Conservation (phyloP, 2,329 filamentous ascomycete genomes). For the Madurella fahalii region DNA sequence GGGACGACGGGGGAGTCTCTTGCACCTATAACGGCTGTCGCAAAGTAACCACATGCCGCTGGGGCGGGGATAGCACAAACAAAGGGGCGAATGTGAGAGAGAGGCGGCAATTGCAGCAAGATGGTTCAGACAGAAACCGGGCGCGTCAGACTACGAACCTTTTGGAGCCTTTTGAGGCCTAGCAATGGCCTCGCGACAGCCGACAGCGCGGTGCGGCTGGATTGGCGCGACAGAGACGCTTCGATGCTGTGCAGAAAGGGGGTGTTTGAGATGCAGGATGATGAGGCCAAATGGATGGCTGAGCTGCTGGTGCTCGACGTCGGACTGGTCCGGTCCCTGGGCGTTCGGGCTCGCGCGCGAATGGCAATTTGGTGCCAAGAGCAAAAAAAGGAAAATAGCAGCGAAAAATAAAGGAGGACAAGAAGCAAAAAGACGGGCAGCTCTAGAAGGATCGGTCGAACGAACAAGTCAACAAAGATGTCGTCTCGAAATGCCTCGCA, state of each 20-base stretch:
- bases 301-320: conserved; percentile 10
- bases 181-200: conserved; percentile 6
- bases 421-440: neutral
- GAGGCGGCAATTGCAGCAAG: conserved; percentile 5
- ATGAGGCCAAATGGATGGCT: conserved; percentile 25
- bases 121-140: conserved; percentile 17
- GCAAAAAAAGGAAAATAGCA: neutral
- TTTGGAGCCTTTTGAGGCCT: conserved; percentile 4
- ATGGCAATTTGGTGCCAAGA: neutral
- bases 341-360: conserved; percentile 8
- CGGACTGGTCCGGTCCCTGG: conserved; percentile 11
- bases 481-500: neutral
- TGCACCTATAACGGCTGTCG: neutral
- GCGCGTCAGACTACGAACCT: conserved; percentile 17
- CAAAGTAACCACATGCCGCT: neutral
- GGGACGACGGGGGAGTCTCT: neutral
- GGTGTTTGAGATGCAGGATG: conserved; percentile 22
- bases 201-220: conserved; percentile 11
- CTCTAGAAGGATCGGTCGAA: neutral
- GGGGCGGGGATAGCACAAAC: conserved; percentile 2
- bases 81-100: neutral
- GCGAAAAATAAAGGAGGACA: neutral
- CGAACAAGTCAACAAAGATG: neutral
- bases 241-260: conserved; percentile 16
- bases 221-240: conserved; percentile 7